These are phyloP conservation scores for Aspergillus quadricinctus DNA, from an alignment of 2,329 filamentous ascomycete species.

Conservation along the genomic window DNA sequence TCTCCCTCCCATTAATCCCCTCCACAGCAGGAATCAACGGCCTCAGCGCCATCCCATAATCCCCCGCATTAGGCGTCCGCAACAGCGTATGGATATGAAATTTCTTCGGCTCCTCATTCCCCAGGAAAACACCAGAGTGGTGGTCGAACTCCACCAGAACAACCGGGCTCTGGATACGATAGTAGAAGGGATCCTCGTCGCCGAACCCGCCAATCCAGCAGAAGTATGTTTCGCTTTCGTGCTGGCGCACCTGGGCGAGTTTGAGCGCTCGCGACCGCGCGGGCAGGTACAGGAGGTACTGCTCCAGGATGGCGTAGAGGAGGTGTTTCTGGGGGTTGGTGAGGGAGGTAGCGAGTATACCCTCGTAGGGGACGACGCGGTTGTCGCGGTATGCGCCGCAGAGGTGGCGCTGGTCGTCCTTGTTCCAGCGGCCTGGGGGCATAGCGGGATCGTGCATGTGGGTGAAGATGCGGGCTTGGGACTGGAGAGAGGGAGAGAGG, in stretches of 20 bases:
- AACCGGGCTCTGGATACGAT: conserved; percentile 70
- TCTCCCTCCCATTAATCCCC: conserved; percentile 35
- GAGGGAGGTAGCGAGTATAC: conserved; percentile 50
- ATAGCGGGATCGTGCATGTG: conserved; percentile 61
- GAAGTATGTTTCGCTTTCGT: conserved; percentile 70
- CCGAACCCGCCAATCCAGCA: conserved; percentile 69
- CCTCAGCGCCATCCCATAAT: conserved; percentile 62
- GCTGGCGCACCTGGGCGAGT: conserved; percentile 50
- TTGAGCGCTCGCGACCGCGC: conserved; percentile 50
- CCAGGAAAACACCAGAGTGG: conserved; percentile 73
- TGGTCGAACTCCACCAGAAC: conserved; percentile 74
- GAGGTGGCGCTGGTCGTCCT: conserved; percentile 72
- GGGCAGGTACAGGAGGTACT: conserved; percentile 68
- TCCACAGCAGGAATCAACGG: conserved; percentile 31
- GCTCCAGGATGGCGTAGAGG: conserved; percentile 55
- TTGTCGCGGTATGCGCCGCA: conserved; percentile 78
- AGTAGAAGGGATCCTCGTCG: conserved; percentile 70
- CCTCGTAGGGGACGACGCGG: conserved; percentile 69
- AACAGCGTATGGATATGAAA: conserved; percentile 76
- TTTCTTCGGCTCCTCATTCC: conserved; percentile 67
- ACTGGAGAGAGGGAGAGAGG: conserved; percentile 46
- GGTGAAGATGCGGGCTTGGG: conserved; percentile 54
- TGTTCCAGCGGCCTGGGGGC: conserved; percentile 65
- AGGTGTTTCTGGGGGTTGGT: conserved; percentile 47
- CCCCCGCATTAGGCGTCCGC: conserved; percentile 68